Percentiles rank a stretch among this genome's conserved stretches.
phyloP scores from a whole-genome alignment of 768 basidiomycete species.

The Mycena chlorophos region DNA sequence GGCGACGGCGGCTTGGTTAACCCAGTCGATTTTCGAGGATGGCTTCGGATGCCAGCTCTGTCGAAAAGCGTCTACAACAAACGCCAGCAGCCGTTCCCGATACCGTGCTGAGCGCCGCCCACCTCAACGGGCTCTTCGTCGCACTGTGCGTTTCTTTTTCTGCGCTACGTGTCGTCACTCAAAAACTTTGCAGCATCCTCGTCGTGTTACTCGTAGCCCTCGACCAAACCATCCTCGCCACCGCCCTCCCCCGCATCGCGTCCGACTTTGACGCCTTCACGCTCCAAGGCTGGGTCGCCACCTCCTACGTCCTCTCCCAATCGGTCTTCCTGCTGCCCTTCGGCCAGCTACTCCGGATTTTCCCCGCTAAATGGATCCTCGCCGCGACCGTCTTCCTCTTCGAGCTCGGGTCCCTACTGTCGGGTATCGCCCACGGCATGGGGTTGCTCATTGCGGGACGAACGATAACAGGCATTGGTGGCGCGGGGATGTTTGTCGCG shows the following conservation, averaged over 20 bases:
- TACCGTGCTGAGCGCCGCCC: too few relatives aligned
- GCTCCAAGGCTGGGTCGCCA: slow-evolving; percentile 9
- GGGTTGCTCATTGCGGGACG: slow-evolving; percentile 39
- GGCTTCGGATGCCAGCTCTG: too few relatives aligned
- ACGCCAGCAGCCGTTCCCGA: too few relatives aligned
- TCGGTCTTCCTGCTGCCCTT: slow-evolving; percentile 28
- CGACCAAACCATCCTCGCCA: slow-evolving; percentile 41
- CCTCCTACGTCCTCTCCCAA: slow-evolving; percentile 28
- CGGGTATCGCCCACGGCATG: slow-evolving; percentile 32
- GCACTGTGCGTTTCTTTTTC: too few relatives aligned
- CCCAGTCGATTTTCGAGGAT: too few relatives aligned
- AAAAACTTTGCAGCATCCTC: too few relatives aligned
- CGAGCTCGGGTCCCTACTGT: slow-evolving; percentile 44
- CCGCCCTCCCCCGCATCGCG: slow-evolving; percentile 29
- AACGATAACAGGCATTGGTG: slow-evolving; percentile 37
- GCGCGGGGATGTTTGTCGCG: slow-evolving; percentile 16
- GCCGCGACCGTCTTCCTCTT: slow-evolving; percentile 28
- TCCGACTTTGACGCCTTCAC: slow-evolving; percentile 9
- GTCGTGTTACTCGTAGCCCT: slow-evolving; percentile 27
- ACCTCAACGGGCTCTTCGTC: too few relatives aligned
- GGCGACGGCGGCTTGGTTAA: too few relatives aligned
- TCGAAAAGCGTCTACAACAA: too few relatives aligned
- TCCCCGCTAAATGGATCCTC: slow-evolving; percentile 31
- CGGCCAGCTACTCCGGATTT: slow-evolving; percentile 33
- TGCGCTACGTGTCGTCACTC: too few relatives aligned